A percentile compares a stretch with the other conserved stretches of the same genome.
phyloP scores from a whole-genome alignment of 495 filamentous ascomycete genomes.

The Penicillium goetzii region DNA sequence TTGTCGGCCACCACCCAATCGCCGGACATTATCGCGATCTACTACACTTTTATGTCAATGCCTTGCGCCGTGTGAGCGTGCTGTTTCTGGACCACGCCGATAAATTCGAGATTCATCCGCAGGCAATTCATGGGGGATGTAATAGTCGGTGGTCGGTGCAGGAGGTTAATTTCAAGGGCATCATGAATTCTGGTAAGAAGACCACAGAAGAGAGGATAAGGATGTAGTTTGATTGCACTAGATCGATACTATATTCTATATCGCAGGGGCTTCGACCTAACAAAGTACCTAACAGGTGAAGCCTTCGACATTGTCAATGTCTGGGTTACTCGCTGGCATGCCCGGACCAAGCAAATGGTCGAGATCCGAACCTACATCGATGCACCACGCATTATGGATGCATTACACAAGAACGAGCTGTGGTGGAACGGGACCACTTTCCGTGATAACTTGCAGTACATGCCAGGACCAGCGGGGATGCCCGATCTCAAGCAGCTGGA shows the following conservation, averaged over 20 bases:
- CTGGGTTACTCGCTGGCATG: conserved; percentile 43
- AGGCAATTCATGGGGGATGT: conserved; percentile 42
- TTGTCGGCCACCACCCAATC: conserved; percentile 42
- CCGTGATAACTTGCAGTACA: conserved; percentile 38
- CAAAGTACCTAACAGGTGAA: conserved; percentile 28
- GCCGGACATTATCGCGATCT: conserved; percentile 41
- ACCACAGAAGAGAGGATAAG: neutral
- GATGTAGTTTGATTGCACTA: neutral
- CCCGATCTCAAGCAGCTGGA: conserved; percentile 38
- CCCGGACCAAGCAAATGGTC: conserved; percentile 34
- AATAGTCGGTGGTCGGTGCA: conserved; percentile 40
- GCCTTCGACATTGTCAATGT: conserved; percentile 43
- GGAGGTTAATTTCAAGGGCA: conserved; percentile 40
- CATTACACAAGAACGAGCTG: conserved; percentile 40
- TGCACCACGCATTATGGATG: conserved; percentile 33
- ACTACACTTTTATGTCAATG: conserved; percentile 46
- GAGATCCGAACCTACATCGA: conserved; percentile 45
- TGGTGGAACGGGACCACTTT: conserved; percentile 42
- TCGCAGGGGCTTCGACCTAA: neutral
- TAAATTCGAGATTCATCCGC: conserved; percentile 40
- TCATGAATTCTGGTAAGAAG: conserved; percentile 40
- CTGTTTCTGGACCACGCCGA: conserved; percentile 38
- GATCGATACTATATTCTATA: neutral
- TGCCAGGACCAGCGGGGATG: conserved; percentile 45
- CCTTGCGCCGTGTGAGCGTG: conserved; percentile 38